Conservation (phyloP, 2,329 filamentous ascomycete genomes). For the Aspergillus terreus region DNA sequence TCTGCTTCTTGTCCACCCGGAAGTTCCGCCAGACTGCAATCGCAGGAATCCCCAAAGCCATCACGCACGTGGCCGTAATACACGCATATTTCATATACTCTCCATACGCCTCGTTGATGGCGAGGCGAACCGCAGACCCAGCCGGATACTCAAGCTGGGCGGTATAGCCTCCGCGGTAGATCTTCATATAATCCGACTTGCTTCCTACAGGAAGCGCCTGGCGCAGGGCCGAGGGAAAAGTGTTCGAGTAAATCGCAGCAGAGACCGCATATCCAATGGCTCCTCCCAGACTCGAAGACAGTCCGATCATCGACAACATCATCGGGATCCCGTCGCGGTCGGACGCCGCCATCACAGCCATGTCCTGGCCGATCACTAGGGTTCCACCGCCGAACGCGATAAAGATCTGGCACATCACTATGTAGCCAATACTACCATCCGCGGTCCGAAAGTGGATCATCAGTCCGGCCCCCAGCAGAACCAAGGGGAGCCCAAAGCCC, state of each 20-base stretch:
- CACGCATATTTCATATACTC: slow-evolving; percentile 26
- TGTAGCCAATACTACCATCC: slow-evolving; percentile 45
- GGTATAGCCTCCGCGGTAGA: slow-evolving; percentile 24
- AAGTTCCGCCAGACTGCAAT: slow-evolving; percentile 27
- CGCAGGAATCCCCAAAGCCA: slow-evolving; percentile 22
- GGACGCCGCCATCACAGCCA: slow-evolving; percentile 55
- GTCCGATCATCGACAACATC: slow-evolving; percentile 33
- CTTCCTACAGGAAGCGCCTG: slow-evolving; percentile 13
- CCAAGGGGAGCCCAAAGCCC: slow-evolving; percentile 50
- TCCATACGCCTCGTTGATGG: slow-evolving; percentile 30
- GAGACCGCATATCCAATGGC: slow-evolving; percentile 30
- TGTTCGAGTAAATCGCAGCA: slow-evolving; percentile 17
- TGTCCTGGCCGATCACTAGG: slow-evolving; percentile 53
- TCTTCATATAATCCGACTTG: slow-evolving; percentile 17
- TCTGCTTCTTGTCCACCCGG: slow-evolving; percentile 27
- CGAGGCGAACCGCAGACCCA: slow-evolving; percentile 22
- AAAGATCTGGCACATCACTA: slow-evolving; percentile 55
- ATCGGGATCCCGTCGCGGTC: slow-evolving; percentile 52
- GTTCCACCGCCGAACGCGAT: slow-evolving; percentile 53
- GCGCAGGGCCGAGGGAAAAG: slow-evolving; percentile 12
- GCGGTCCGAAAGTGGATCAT: slow-evolving; percentile 55
- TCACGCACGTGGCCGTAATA: slow-evolving; percentile 23
- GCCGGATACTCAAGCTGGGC: slow-evolving; percentile 26
- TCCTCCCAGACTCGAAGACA: slow-evolving; percentile 31
- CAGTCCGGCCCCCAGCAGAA: slow-evolving; percentile 49